Percentiles rank a stretch among this genome's conserved stretches.
phyloP scores from a whole-genome alignment of 2,329 filamentous ascomycete genomes.

The Thermothelomyces thermophilus region DNA sequence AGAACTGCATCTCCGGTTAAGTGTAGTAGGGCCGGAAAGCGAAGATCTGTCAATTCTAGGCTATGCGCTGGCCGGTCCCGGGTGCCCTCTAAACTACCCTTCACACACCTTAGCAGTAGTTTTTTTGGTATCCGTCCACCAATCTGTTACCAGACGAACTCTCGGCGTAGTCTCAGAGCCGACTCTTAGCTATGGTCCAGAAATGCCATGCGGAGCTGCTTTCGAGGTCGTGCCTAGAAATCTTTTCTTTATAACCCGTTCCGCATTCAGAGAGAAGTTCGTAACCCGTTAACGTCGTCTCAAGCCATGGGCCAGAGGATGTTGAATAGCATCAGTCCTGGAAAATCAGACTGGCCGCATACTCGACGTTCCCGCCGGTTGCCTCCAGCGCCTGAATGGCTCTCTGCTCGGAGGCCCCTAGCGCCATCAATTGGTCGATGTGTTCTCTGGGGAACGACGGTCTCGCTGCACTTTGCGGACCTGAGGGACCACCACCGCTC shows the following conservation, averaged over 20 bases:
- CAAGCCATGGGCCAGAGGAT: neutral
- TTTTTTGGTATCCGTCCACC: conserved; percentile 1
- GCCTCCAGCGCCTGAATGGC: conserved; percentile 77
- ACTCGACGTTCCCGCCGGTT: conserved; percentile 78
- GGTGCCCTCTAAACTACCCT: conserved; percentile 1
- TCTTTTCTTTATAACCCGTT: neutral
- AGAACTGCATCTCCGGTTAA: neutral
- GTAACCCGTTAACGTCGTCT: neutral
- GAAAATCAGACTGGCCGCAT: conserved; percentile 76
- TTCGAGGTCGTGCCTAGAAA: neutral
- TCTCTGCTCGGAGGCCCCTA: conserved; percentile 71
- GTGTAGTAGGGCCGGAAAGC: neutral
- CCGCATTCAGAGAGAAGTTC: neutral
- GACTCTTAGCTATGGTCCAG: neutral
- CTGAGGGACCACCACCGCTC: too few relatives aligned
- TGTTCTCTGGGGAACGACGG: conserved; percentile 52
- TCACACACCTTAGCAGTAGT: neutral
- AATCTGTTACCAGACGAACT: neutral
- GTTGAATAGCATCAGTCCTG: conserved; percentile 32
- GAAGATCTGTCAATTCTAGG: conserved; percentile 4
- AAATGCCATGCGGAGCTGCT: neutral
- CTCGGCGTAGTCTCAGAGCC: neutral
- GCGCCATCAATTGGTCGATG: conserved; percentile 66
- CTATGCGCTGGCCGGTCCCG: neutral
- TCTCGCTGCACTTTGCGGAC: conserved; percentile 11